These are phyloP conservation scores for Capronia americana DNA, from an alignment of 2,329 filamentous ascomycete species.

Conservation along the genomic window DNA sequence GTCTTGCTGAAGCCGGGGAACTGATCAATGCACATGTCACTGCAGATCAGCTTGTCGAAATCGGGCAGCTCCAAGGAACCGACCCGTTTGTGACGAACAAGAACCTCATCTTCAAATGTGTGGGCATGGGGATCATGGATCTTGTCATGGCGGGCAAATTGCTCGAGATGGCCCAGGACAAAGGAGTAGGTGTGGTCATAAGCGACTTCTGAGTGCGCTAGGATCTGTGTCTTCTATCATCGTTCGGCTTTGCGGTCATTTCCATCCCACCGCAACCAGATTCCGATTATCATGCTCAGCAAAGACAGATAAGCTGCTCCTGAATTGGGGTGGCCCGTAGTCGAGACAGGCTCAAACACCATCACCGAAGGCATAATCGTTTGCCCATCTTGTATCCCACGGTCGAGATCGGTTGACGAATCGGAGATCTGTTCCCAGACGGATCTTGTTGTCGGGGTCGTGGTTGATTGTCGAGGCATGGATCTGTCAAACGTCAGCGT, in stretches of 20 bases:
- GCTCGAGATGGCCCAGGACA: slow-evolving; percentile 46
- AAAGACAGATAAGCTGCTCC: not conserved
- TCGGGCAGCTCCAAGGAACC: slow-evolving; percentile 48
- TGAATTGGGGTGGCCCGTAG: not conserved
- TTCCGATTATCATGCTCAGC: not conserved
- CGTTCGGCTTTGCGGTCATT: not conserved
- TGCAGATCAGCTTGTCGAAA: slow-evolving; percentile 50
- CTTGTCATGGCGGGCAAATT: slow-evolving; percentile 53
- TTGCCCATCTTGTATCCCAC: slow-evolving; percentile 58
- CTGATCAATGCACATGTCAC: slow-evolving; percentile 50
- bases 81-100: slow-evolving; percentile 38
- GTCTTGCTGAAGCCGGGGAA: slow-evolving; percentile 42
- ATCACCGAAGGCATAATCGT: slow-evolving; percentile 48
- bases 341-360: slow-evolving; percentile 36
- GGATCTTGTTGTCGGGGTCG: slow-evolving; percentile 59
- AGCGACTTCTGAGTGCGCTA: slow-evolving; percentile 45
- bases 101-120: slow-evolving; percentile 58
- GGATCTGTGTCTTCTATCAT: not conserved
- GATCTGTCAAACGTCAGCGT: slow-evolving; percentile 50
- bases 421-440: slow-evolving; percentile 63
- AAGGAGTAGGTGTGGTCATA: slow-evolving; percentile 46
- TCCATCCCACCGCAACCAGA: too few species aligned
- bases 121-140: slow-evolving; percentile 60
- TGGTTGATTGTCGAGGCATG: slow-evolving; percentile 65
- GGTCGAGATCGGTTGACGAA: slow-evolving; percentile 61